These are phyloP conservation scores for Exophiala spinifera DNA, from an alignment of 2,329 filamentous ascomycete genomes.

Conservation along the genomic window DNA sequence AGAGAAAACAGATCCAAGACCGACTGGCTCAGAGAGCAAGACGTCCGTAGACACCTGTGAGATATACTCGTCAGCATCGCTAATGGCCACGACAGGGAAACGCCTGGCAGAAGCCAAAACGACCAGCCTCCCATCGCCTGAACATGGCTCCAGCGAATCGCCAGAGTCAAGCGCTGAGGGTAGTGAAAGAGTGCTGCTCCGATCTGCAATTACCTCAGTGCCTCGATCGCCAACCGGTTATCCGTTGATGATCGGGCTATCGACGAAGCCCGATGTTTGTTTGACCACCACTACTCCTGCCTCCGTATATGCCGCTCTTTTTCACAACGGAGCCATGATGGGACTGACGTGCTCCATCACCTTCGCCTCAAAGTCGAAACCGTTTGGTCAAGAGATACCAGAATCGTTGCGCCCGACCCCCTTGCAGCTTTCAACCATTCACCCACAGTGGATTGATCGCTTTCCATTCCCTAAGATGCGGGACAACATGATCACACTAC, in stretches of 20 bases:
- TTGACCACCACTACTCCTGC: slow-evolving; percentile 10
- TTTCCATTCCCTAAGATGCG: slow-evolving; percentile 42
- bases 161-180: not conserved
- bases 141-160: not conserved
- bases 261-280: not conserved
- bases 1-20: slow-evolving; percentile 42
- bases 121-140: not conserved
- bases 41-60: slow-evolving; percentile 29
- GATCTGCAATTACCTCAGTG: not conserved
- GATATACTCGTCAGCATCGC: not conserved
- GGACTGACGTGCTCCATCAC: slow-evolving; percentile 32
- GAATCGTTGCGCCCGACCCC: slow-evolving; percentile 36
- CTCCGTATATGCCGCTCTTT: slow-evolving; percentile 34
- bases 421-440: slow-evolving; percentile 35
- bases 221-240: slow-evolving; percentile 1
- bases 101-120: slow-evolving; percentile 12
- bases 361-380: slow-evolving; percentile 29
- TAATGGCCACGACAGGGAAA: slow-evolving; percentile 9
- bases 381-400: slow-evolving; percentile 24
- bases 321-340: slow-evolving; percentile 33
- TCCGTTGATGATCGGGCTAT: not conserved
- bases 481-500: slow-evolving; percentile 37
- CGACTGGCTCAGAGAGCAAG: slow-evolving; percentile 39
- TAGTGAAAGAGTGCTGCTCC: not conserved
- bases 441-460: slow-evolving; percentile 42